Evolutionary conservation across 495 filamentous ascomycete genomes (phyloP).

Genomic region (Umbilicaria muhlenbergii): DNA sequence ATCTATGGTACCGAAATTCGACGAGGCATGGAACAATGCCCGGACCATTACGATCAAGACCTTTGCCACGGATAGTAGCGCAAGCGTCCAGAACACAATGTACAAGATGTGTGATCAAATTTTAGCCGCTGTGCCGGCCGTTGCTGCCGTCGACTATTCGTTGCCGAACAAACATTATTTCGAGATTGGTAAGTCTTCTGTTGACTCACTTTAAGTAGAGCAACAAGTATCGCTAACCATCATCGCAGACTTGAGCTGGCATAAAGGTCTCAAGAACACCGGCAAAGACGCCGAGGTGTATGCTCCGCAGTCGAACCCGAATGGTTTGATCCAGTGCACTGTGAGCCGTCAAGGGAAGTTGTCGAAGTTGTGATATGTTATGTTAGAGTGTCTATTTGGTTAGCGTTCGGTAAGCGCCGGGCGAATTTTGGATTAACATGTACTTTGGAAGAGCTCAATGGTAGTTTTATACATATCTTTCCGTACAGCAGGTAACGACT

Average conservation of each 20-base stretch:
- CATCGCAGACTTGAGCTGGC: conserved; percentile 53
- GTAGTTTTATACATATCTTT: no score
- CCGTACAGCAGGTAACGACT: no score
- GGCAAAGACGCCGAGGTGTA: conserved; percentile 94
- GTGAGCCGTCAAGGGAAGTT: conserved; percentile 42
- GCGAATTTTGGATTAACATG: neutral
- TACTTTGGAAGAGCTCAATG: neutral
- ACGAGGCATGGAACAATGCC: conserved; percentile 59
- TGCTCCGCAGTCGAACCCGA: conserved; percentile 81
- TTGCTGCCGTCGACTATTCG: conserved; percentile 62
- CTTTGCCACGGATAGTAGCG: conserved; percentile 82
- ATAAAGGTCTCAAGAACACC: conserved; percentile 93
- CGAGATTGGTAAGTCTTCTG: conserved; percentile 61
- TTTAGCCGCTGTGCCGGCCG: conserved; percentile 52
- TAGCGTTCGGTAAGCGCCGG: neutral
- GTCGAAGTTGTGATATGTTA: conserved; percentile 15
- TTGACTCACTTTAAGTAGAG: neutral
- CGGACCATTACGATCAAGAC: conserved; percentile 73
- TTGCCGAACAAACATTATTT: conserved; percentile 99
- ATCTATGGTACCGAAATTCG: conserved; percentile 48
- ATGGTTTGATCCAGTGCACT: conserved; percentile 91
- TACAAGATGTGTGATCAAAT: conserved; percentile 95
- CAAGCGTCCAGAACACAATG: conserved; percentile 94
- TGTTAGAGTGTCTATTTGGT: neutral
- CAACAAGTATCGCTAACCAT: neutral